Base-by-base conservation (phyloP, 306 rosid genomes). In the Rosa multiflora region DNA sequence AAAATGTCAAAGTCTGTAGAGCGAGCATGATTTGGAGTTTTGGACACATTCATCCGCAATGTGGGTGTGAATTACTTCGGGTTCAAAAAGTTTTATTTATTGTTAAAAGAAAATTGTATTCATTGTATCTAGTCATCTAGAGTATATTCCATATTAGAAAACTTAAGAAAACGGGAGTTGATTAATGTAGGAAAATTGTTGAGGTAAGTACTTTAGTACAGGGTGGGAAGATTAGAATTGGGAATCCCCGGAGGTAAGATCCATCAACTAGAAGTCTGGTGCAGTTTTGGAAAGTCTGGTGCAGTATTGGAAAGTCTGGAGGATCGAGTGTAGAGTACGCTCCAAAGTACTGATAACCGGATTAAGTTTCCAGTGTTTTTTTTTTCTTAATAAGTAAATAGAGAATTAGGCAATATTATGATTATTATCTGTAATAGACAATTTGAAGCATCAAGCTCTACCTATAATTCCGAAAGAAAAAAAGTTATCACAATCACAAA, bases 1-100 rank as follows among this genome's bases (percentile, higher is more conserved):
- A 52, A 73, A 73, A 73, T 8, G 35, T 73, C 66, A 35, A 51
- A 52, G 58, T 73, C 76, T 18, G 10, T 35, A 39, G 63, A 52
- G 5, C 10, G 35, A 21, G 66, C 64, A 52, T 8, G 47, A 48
- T 71, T 32, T 32, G 37, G 37, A 32, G 37, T 32, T 32, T 48
- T 72, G 62, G 62, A 49, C 62, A 32, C 23, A 32, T 72, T 55
- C 53, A 71, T 71, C 37, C 42, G 4, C 21, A 49, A 29, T 15
- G 17, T 51, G 63, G 37, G 10, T 29, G 2, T 59, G 37, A 23
- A 59, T 59, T 56, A 11, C 37, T 59, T 59, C 8, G 23, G 35
- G 37, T n/a, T 56, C 63, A 20, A 56, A 56, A 56, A 56, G 12
- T 6, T 7, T 18, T 59, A 26, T 53, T 18, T 23, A 53, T 53